Percentiles rank a stretch among this genome's conserved stretches.
These are phyloP conservation scores for Nemania serpens DNA, from an alignment of 2,329 filamentous ascomycete species.

Conservation along the genomic window DNA sequence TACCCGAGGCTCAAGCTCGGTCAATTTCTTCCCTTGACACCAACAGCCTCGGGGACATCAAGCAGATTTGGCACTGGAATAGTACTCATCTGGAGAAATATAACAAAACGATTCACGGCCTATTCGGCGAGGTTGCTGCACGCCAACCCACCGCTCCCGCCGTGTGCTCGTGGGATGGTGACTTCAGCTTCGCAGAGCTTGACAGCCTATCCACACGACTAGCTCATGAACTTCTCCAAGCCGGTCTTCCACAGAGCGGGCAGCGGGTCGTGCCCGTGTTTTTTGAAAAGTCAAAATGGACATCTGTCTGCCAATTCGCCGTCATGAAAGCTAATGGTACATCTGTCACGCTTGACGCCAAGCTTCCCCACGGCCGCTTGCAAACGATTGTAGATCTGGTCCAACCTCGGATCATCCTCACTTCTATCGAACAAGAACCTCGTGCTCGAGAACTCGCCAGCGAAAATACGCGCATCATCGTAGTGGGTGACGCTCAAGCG, in stretches of 20 bases:
- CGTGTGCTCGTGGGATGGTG: constrained; percentile 13
- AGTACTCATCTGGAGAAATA: neutral
- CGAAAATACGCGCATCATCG: constrained; percentile 2
- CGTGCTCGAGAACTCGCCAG: neutral
- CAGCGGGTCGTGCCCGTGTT: constrained; percentile 1
- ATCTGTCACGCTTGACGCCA: constrained; percentile 3
- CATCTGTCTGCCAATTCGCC: constrained; percentile 4
- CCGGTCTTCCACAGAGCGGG: neutral
- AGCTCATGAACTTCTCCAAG: neutral
- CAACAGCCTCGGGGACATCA: neutral
- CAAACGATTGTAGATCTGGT: no score
- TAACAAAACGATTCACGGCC: neutral
- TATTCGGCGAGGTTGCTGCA: neutral
- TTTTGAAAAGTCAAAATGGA: constrained; percentile 19
- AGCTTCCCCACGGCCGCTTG: neutral
- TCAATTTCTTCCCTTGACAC: neutral
- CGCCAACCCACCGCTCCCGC: constrained; percentile 1
- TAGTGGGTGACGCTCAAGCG: neutral
- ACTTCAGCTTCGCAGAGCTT: constrained; percentile 4
- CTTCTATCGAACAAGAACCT: constrained; percentile 4
- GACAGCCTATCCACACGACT: constrained; percentile 1
- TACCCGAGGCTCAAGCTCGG: no score
- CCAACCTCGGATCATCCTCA: neutral
- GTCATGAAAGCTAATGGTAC: constrained; percentile 9
- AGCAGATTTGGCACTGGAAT: constrained; percentile 10